Base-by-base conservation (phyloP, 148 eudicot species). In the Drosera capensis region DNA sequence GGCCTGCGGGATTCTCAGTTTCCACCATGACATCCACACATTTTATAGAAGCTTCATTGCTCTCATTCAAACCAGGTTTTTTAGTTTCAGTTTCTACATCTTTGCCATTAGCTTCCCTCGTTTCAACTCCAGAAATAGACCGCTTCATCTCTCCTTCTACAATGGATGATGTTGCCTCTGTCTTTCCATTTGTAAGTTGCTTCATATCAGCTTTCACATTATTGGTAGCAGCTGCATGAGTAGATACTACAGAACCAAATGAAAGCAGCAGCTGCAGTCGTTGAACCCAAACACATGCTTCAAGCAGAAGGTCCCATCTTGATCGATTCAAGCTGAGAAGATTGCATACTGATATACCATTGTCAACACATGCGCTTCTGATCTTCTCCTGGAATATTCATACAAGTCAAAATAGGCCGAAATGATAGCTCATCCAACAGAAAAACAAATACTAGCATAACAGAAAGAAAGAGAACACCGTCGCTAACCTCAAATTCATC, bases 241-340 rank as follows among this genome's bases (percentile, higher is more conserved):
- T 29, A 18, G 56, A 52, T 20, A 20, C 48, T 34, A 66, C 49
- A 45, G 71, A 41, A 41, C 20, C 77, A 49, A 78, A 74, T 37
- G 87, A 80, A 55, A 72, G 63, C 40, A 90, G 49, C 29, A 70
- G 59, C 29, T 78, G 72, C 48, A 90, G 56, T 43, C 97, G 82
- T 11, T 56, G 68, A 63, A 80, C 76, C 97, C 97, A 90, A 25
- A 84, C 38, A 45, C 68, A 78, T 7, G 87, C 82, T 71, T 71
- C 87, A 39, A 90, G 73, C 28, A 78, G 42, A 52, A 90, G 80
- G 39, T 68, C 97, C 64, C 67, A 70, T 12, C 67, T 56, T 39
- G 80, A 46, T 40, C 64, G 67, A 49, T 90, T 90, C 73, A 90
- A 62, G 55, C 62, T 54, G 34, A 80, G 75, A 65, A 65, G 63